These are phyloP conservation scores for Hypoxylon sp. DNA, from an alignment of 2,329 filamentous ascomycete genomes.

Conservation along the genomic window DNA sequence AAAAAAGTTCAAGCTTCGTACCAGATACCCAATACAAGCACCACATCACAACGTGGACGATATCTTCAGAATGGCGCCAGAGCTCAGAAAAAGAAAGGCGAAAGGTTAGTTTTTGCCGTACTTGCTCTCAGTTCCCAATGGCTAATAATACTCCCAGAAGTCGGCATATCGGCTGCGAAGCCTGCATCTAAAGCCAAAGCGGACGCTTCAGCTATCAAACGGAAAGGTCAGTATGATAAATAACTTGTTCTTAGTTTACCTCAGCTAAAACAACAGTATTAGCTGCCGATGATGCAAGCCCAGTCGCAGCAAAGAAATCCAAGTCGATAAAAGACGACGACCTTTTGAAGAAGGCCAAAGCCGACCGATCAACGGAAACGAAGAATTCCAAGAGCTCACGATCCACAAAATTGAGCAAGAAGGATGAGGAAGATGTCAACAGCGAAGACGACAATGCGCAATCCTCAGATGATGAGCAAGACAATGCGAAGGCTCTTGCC, in stretches of 20 bases:
- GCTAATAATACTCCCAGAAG: slow-evolving; percentile 36
- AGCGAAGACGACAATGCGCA: slow-evolving; percentile 54
- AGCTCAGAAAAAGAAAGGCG: slow-evolving; percentile 59
- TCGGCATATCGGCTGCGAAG: slow-evolving; percentile 56
- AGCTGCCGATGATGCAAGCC: slow-evolving; percentile 64
- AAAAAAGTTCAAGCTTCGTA: slow-evolving; percentile 26
- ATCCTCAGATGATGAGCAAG: slow-evolving; percentile 56
- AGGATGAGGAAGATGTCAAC: slow-evolving; percentile 48
- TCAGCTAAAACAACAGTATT: slow-evolving; percentile 46
- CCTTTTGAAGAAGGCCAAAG: slow-evolving; percentile 46
- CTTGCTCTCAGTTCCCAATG: neutral
- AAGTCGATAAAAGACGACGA: slow-evolving; percentile 58
- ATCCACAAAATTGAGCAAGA: slow-evolving; percentile 46
- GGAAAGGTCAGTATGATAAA: slow-evolving; percentile 55
- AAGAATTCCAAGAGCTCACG: slow-evolving; percentile 48
- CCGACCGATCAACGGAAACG: slow-evolving; percentile 36
- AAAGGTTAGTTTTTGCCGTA: slow-evolving; percentile 46
- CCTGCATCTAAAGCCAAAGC: slow-evolving; percentile 55
- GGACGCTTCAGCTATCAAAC: slow-evolving; percentile 51
- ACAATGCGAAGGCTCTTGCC: slow-evolving; percentile 62
- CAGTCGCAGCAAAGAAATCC: slow-evolving; percentile 62
- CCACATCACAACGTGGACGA: slow-evolving; percentile 15
- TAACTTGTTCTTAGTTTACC: neutral
- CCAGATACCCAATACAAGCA: slow-evolving; percentile 25
- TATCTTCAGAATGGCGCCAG: slow-evolving; percentile 60